Evolutionary conservation across 2,329 filamentous ascomycete species (phyloP).

Genomic region (Sporothrix curviconia): DNA sequence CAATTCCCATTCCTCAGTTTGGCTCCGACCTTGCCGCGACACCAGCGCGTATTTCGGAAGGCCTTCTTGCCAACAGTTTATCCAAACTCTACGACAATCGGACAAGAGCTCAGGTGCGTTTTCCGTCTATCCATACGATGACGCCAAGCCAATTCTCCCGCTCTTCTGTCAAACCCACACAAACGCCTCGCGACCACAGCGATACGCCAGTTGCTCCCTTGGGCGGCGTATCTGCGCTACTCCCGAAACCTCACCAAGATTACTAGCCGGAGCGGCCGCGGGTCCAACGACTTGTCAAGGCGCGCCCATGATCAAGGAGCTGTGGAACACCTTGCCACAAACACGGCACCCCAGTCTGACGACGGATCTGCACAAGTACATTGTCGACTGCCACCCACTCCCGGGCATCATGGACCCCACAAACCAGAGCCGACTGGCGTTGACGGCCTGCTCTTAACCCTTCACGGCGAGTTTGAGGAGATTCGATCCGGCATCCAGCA

Average conservation of each 20-base stretch:
- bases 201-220: conserved; percentile 46
- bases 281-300: conserved; percentile 60
- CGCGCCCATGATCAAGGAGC: conserved; percentile 54
- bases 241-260: conserved; percentile 74
- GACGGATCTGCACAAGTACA: conserved; percentile 63
- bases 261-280: conserved; percentile 45
- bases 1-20: conserved; percentile 51
- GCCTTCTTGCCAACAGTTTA: conserved; percentile 69
- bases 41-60: conserved; percentile 66
- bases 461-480: conserved; percentile 84
- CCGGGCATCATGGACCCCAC: conserved; percentile 64
- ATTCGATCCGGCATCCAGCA: conserved; percentile 49
- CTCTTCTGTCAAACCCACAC: conserved; percentile 64
- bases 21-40: conserved; percentile 67
- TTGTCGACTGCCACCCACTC: conserved; percentile 73
- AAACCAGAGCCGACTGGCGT: conserved; percentile 59
- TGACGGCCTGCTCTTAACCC: conserved; percentile 67
- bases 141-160: conserved; percentile 67
- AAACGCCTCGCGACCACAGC: conserved; percentile 40
- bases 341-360: conserved; percentile 70
- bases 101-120: conserved; percentile 60
- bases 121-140: conserved; percentile 66
- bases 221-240: conserved; percentile 68
- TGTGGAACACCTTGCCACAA: conserved; percentile 64
- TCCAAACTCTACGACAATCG: conserved; percentile 64